Base-by-base conservation (phyloP, 192 early-diverging fungal genomes). In the Coemansia erecta region DNA sequence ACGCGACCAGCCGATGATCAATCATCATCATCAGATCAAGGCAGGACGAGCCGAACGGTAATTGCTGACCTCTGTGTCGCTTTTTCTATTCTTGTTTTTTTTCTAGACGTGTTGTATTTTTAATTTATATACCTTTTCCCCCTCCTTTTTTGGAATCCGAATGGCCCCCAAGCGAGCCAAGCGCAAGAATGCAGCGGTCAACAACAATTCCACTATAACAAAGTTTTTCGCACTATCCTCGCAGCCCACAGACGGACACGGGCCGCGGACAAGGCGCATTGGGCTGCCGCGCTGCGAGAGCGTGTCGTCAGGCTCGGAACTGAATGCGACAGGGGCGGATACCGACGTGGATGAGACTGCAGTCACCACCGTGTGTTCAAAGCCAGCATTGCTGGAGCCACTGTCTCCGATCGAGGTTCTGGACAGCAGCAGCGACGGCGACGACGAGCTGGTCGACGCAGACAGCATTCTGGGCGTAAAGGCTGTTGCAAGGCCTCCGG, bases 361-460 rank as follows among this genome's bases (percentile, higher is more conserved):
- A 53, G 52, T 13, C 52, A 11, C 35, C 35, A 9, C 35, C 8
- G 35, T 11, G 10, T 37, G 35, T 11, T 7, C 35, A 11, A 37
- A 37, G n/a, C 33, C 52, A 10, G 35, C 52, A 3, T 4, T 53
- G 33, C 19, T 33, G 17, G 52, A 53, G 28, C 28, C 52, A 8
- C 35, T 33, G 7, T 39, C 33, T 3, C 28, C 48, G 0, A 17
- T 48, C 14, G 49, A 23, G 13, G 9, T 64, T 23, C 24, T 49
- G 14, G 56, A 61, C n/a, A 63, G 61, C 54, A 63, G 61, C 44
- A 70, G 67, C 58, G 47, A 17, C 47, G 50, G 58, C 46, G 68
- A 77, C 49, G 60, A 53, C 21, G 64, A 48, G 14, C 59, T 77
- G 31, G 58, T 77, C 2, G 74, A 77, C 21, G 61, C 61, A 24